Evolutionary conservation across 2,329 filamentous ascomycete genomes (phyloP).

Genomic region (Myriosclerotinia scirpicola): DNA sequence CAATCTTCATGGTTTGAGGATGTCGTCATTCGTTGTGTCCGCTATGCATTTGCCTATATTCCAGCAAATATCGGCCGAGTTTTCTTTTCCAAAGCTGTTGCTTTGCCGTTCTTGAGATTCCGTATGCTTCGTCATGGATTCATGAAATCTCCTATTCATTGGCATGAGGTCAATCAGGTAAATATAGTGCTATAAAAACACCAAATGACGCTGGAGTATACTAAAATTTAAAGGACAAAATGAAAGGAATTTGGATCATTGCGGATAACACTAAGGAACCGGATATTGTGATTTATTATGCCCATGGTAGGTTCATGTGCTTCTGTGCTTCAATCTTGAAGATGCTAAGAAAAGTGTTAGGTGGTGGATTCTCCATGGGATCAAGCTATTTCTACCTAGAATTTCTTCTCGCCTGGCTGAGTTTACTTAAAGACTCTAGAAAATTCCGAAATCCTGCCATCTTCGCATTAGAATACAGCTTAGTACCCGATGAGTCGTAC

Average conservation of each 20-base stretch:
- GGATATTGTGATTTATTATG: constrained; percentile 80
- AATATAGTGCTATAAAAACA: background rate
- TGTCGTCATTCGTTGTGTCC: constrained; percentile 72
- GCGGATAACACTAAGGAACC: constrained; percentile 59
- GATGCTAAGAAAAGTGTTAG: constrained; percentile 42
- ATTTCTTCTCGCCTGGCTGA: constrained; percentile 72
- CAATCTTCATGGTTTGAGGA: constrained; percentile 74
- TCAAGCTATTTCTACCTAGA: constrained; percentile 83
- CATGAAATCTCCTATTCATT: constrained; percentile 60
- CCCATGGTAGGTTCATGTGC: constrained; percentile 58
- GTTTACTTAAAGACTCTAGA: constrained; percentile 59
- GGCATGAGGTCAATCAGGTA: constrained; percentile 59
- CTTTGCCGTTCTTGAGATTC: constrained; percentile 72
- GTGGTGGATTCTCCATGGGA: constrained; percentile 82
- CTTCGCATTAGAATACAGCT: constrained; percentile 76
- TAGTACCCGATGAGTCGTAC: constrained; percentile 67
- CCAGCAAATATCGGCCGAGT: constrained; percentile 67
- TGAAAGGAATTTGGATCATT: constrained; percentile 70
- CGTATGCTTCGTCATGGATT: constrained; percentile 73
- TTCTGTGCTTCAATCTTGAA: background rate
- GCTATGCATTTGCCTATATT: constrained; percentile 73
- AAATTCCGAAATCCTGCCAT: constrained; percentile 75
- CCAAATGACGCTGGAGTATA: background rate
- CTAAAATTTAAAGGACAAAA: constrained; percentile 43
- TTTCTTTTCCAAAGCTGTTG: constrained; percentile 74